Percentiles rank a stretch among this genome's conserved stretches.
Conservation (phyloP, 1,284 basidiomycete species). For the Apiotrichum domesticum region DNA sequence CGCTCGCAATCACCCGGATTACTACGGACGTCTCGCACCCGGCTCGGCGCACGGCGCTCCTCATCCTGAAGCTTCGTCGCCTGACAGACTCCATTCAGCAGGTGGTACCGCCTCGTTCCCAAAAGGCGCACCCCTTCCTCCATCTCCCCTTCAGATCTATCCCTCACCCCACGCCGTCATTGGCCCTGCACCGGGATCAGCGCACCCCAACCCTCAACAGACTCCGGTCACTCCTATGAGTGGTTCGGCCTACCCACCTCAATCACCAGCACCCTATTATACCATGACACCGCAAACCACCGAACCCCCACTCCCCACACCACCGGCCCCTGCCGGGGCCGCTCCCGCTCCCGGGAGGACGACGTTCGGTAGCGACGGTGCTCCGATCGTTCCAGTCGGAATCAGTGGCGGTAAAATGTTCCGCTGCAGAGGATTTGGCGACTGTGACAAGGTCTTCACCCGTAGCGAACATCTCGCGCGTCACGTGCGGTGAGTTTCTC, state of each 20-base stretch:
- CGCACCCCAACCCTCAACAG: slow-evolving; percentile 32
- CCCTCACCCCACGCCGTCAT: slow-evolving; percentile 19
- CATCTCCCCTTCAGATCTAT: slow-evolving; percentile 23
- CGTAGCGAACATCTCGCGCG: slow-evolving; percentile 90
- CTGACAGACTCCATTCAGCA: slow-evolving; percentile 32
- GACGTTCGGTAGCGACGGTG: slow-evolving; percentile 34
- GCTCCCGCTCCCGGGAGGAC: not conserved
- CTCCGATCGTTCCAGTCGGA: slow-evolving; percentile 44
- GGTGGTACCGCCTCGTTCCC: slow-evolving; percentile 19
- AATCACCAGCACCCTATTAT: slow-evolving; percentile 22
- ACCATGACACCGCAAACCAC: slow-evolving; percentile 24
- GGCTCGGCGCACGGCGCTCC: slow-evolving; percentile 30
- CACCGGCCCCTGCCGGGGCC: slow-evolving; percentile 18
- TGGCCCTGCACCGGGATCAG: slow-evolving; percentile 28
- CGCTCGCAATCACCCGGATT: slow-evolving; percentile 21
- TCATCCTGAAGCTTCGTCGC: slow-evolving; percentile 17
- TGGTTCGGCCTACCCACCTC: slow-evolving; percentile 32
- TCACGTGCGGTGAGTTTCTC: slow-evolving; percentile 69
- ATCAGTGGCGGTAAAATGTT: slow-evolving; percentile 67
- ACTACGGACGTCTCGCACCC: slow-evolving; percentile 26
- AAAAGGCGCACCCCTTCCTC: slow-evolving; percentile 18
- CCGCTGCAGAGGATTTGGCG: slow-evolving; percentile 88
- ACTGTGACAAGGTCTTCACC: slow-evolving; percentile 93
- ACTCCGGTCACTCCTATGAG: slow-evolving; percentile 28
- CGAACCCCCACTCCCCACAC: slow-evolving; percentile 25